phyloP scores from a whole-genome alignment of 805 yeast genomes.

The Candida parachauliodes region DNA sequence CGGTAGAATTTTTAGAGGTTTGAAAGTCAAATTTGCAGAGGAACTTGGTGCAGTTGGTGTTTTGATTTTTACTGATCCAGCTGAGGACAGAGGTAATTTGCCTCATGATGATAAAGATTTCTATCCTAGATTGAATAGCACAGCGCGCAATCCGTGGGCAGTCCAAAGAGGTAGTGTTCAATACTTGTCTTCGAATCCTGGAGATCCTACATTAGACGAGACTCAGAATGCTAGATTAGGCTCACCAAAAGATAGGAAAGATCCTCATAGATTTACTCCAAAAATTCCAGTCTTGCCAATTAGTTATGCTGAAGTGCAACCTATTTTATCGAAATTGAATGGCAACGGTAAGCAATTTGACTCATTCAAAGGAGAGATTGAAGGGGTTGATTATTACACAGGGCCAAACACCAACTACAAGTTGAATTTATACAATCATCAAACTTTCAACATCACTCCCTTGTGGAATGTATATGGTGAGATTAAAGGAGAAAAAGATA shows the following conservation, averaged over 20 bases:
- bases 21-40: slow-evolving; percentile 61
- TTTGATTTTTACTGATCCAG: slow-evolving; percentile 53
- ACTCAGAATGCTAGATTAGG: slow-evolving; percentile 70
- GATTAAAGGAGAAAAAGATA: slow-evolving; percentile 35
- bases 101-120: slow-evolving; percentile 50
- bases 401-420: slow-evolving; percentile 36
- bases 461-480: slow-evolving; percentile 44
- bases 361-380: slow-evolving; percentile 39
- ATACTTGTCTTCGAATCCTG: slow-evolving; percentile 55
- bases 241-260: slow-evolving; percentile 31
- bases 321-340: slow-evolving; percentile 38
- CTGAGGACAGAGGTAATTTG: slow-evolving; percentile 57
- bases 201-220: slow-evolving; percentile 56
- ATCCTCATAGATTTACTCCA: slow-evolving; percentile 33
- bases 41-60: slow-evolving; percentile 61
- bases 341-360: slow-evolving; percentile 32
- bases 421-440: slow-evolving; percentile 40
- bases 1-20: slow-evolving; percentile 49
- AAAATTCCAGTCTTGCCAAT: slow-evolving; percentile 42
- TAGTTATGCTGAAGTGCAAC: slow-evolving; percentile 41
- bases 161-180: slow-evolving; percentile 62
- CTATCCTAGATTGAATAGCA: slow-evolving; percentile 53
- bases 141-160: slow-evolving; percentile 59
- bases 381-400: slow-evolving; percentile 35
- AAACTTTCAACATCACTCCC: slow-evolving; percentile 37